Percentiles rank a stretch among this genome's conserved stretches.
These are phyloP conservation scores for Starmera stellimalicola DNA, from an alignment of 1,139 yeast genomes.

Conservation along the genomic window DNA sequence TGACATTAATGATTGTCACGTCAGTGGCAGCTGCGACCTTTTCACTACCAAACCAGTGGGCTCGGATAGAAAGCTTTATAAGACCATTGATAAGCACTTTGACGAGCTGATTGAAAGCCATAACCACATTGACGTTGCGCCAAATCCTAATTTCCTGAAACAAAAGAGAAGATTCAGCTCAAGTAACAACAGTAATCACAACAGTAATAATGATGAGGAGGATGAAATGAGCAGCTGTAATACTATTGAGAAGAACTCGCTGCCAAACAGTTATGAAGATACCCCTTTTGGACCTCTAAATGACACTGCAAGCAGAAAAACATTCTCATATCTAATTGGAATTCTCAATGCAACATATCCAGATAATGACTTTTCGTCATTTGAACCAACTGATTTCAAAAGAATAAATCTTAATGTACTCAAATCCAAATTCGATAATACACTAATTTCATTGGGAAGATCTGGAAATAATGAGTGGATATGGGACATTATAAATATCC, in stretches of 20 bases:
- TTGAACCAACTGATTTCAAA: constrained; percentile 80
- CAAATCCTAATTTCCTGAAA: constrained; percentile 12
- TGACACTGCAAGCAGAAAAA: constrained; percentile 72
- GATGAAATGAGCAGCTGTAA: no score
- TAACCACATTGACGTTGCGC: constrained; percentile 5
- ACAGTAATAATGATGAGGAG: constrained; percentile 3
- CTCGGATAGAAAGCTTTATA: constrained; percentile 79
- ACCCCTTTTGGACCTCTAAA: constrained; percentile 95
- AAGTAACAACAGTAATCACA: background rate
- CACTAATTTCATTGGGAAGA: constrained; percentile 71
- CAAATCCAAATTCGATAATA: constrained; percentile 67
- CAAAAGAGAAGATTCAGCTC: constrained; percentile 19
- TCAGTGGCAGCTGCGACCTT: constrained; percentile 89
- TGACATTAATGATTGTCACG: constrained; percentile 78
- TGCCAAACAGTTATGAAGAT: constrained; percentile 27
- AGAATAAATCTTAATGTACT: constrained; percentile 45
- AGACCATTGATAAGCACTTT: constrained; percentile 76
- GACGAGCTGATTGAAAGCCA: constrained; percentile 50
- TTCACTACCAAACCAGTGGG: constrained; percentile 93
- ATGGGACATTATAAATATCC: constrained; percentile 83
- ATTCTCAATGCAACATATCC: constrained; percentile 90
- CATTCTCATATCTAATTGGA: constrained; percentile 85
- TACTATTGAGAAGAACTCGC: no score
- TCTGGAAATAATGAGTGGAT: constrained; percentile 56
- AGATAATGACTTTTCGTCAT: constrained; percentile 83